A percentile compares a stretch with the other conserved stretches of the same genome.
Conservation (phyloP, 1,139 yeast species). For the Cylindricascospora bacillispora region DNA sequence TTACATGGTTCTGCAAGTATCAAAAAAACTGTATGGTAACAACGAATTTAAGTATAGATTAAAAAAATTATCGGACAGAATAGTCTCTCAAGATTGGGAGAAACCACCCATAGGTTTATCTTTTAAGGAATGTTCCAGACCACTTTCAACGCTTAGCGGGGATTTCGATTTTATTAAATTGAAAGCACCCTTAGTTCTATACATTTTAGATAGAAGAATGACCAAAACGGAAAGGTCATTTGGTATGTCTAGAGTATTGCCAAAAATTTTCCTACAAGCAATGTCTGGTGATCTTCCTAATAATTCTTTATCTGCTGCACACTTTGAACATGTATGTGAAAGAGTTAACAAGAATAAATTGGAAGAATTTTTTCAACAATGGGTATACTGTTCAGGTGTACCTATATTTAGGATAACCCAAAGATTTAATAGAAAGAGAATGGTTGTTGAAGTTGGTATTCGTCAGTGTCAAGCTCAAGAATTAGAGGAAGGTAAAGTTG, state of each 20-base stretch:
- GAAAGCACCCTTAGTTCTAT: slow-evolving; percentile 78
- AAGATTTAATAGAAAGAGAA: slow-evolving; percentile 82
- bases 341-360: slow-evolving; percentile 81
- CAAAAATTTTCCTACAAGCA: slow-evolving; percentile 83
- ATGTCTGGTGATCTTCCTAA: slow-evolving; percentile 87
- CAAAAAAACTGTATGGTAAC: slow-evolving; percentile 60
- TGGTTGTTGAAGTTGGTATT: slow-evolving; percentile 89
- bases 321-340: slow-evolving; percentile 87
- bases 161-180: slow-evolving; percentile 52
- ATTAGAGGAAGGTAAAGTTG: slow-evolving; percentile 30
- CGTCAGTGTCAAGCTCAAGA: slow-evolving; percentile 77
- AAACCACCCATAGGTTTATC: slow-evolving; percentile 71
- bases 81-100: slow-evolving; percentile 67
- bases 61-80: slow-evolving; percentile 48
- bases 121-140: slow-evolving; percentile 53
- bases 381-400: slow-evolving; percentile 85
- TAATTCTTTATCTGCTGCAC: slow-evolving; percentile 67
- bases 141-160: slow-evolving; percentile 27
- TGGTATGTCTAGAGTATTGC: slow-evolving; percentile 83
- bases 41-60: slow-evolving; percentile 70
- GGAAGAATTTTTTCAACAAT: slow-evolving; percentile 77
- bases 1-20: slow-evolving; percentile 68
- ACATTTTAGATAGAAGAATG: slow-evolving; percentile 81
- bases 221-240: slow-evolving; percentile 91
- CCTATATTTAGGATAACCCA: slow-evolving; percentile 86